Percentiles rank a stretch among this genome's conserved stretches.
phyloP scores from a whole-genome alignment of 164 flowering plant genomes.

The Annona cherimola region DNA sequence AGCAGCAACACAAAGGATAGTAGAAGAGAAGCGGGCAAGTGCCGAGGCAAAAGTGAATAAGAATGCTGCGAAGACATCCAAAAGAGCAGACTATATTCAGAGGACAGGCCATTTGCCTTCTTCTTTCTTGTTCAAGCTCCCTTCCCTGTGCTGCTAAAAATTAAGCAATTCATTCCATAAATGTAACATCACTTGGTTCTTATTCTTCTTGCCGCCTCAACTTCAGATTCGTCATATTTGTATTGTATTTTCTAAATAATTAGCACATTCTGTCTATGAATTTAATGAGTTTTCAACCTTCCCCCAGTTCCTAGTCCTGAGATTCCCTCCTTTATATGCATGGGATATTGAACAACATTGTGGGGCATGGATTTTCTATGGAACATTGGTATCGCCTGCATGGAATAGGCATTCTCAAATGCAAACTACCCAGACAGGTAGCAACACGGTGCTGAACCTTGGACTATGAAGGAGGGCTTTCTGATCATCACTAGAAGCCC shows the following conservation, averaged over 20 bases:
- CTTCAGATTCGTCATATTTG: not conserved
- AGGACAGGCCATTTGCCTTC: constrained; percentile 88
- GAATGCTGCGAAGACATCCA: constrained; percentile 68
- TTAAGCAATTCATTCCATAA: not conserved
- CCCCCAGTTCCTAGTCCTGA: not conserved
- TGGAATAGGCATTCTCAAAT: too few relatives aligned
- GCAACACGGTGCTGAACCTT: too few relatives aligned
- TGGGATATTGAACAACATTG: too few relatives aligned
- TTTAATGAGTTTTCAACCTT: not conserved
- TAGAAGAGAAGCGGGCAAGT: constrained; percentile 80
- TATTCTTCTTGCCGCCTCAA: constrained; percentile 6
- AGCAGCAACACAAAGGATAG: constrained; percentile 71
- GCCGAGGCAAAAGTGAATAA: constrained; percentile 83
- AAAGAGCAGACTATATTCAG: constrained; percentile 78
- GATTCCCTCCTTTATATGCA: too few relatives aligned
- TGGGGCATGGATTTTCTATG: not conserved
- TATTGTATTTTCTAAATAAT: not conserved
- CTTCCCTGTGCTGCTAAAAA: constrained; percentile 78
- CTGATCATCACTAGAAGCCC: not conserved
- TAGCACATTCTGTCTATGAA: not conserved
- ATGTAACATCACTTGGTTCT: constrained; percentile 5
- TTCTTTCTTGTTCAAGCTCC: constrained; percentile 66
- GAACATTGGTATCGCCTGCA: not conserved
- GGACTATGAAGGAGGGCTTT: not conserved
- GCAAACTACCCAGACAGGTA: too few relatives aligned